A percentile compares a stretch with the other conserved stretches of the same genome.
Evolutionary conservation across 805 yeast genomes (phyloP).

Genomic region (Vanderwaltozyma polyspora): DNA sequence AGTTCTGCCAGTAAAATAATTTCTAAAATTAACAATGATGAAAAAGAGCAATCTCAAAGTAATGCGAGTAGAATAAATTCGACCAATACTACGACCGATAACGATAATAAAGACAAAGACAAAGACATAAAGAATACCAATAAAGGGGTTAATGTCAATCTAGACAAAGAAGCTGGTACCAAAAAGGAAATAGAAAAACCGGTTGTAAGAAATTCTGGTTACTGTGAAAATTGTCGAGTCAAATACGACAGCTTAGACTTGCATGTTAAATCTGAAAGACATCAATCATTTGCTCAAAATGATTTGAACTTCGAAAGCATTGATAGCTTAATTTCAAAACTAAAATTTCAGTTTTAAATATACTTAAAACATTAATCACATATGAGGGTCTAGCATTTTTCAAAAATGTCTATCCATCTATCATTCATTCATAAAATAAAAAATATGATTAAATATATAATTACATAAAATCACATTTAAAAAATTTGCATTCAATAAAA

Average conservation of each 20-base stretch:
- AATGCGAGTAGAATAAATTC: neutral
- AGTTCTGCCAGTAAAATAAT: neutral
- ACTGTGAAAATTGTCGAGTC: slow-evolving; percentile 88
- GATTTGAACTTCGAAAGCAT: slow-evolving; percentile 63
- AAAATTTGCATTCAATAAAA: too few species aligned
- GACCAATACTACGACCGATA: neutral
- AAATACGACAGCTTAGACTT: slow-evolving; percentile 70
- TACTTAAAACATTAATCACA: too few species aligned
- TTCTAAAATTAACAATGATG: neutral
- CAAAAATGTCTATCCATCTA: neutral
- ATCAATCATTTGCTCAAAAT: slow-evolving; percentile 66
- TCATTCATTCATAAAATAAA: neutral
- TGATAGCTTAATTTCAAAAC: slow-evolving; percentile 52
- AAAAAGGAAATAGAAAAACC: slow-evolving; percentile 4
- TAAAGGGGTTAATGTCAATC: neutral
- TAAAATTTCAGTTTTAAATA: slow-evolving; percentile 19
- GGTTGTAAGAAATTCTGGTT: slow-evolving; percentile 43
- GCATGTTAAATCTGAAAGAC: slow-evolving; percentile 60
- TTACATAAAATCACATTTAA: too few species aligned
- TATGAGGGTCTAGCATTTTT: too few species aligned
- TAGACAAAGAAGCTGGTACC: slow-evolving; percentile 1
- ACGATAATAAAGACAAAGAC: neutral
- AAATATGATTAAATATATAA: too few species aligned
- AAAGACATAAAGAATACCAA: neutral
- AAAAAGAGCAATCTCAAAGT: neutral